Conservation (phyloP, 2,329 filamentous ascomycete genomes). For the Didymellaceae sp. region DNA sequence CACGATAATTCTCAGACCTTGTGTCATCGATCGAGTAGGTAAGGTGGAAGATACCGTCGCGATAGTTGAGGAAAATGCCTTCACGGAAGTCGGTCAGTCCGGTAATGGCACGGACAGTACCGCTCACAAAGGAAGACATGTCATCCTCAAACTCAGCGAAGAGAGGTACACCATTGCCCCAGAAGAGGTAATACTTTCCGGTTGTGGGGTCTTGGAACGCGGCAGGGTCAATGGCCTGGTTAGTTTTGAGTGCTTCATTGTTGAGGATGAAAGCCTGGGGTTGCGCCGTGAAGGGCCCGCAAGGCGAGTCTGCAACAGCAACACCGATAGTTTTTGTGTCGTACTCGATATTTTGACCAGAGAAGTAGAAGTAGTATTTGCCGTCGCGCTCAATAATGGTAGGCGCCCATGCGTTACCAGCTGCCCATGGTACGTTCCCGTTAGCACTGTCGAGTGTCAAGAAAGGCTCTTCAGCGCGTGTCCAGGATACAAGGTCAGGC, state of each 20-base stretch:
- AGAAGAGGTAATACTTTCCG: constrained; percentile 38
- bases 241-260: constrained; percentile 29
- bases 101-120: constrained; percentile 19
- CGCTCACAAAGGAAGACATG: constrained; percentile 30
- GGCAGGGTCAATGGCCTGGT: constrained; percentile 36
- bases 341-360: constrained; percentile 33
- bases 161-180: constrained; percentile 31
- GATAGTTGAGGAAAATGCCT: constrained; percentile 36
- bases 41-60: constrained; percentile 33
- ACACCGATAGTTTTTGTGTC: constrained; percentile 40
- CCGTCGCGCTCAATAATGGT: constrained; percentile 32
- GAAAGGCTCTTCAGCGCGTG: constrained; percentile 29
- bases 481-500: constrained; percentile 34
- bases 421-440: constrained; percentile 39
- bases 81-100: constrained; percentile 36
- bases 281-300: constrained; percentile 35
- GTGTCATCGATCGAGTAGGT: constrained; percentile 42
- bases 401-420: constrained; percentile 38
- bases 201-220: constrained; percentile 34
- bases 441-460: constrained; percentile 36
- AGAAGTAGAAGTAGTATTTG: constrained; percentile 42
- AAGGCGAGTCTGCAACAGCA: constrained; percentile 30
- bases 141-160: constrained; percentile 33
- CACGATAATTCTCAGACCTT: constrained; percentile 34
- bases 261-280: constrained; percentile 37